phyloP scores from a whole-genome alignment of 345 rosid species.

The Brassica nigra region DNA sequence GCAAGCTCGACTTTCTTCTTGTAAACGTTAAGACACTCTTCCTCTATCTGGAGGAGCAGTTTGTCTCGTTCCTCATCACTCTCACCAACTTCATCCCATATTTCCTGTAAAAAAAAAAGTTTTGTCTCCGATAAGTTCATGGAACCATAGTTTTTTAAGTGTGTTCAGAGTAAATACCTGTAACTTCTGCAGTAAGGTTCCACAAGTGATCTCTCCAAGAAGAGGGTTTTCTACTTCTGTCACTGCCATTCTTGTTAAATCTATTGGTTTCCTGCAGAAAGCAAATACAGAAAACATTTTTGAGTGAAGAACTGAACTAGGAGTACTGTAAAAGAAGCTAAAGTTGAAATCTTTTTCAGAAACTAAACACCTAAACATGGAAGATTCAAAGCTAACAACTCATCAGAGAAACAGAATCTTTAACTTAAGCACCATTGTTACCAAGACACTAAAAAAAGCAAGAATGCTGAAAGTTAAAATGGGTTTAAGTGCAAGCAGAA shows the following conservation, averaged over 20 bases:
- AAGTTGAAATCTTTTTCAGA: slow-evolving; percentile 4
- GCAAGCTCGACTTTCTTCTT: slow-evolving; percentile 90
- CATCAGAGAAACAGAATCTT: neutral
- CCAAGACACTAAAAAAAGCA: neutral
- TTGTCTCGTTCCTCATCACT: slow-evolving; percentile 90
- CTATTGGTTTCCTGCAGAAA: slow-evolving; percentile 40
- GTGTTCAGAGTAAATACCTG: slow-evolving; percentile 53
- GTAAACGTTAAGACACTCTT: slow-evolving; percentile 91
- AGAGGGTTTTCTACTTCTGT: slow-evolving; percentile 73
- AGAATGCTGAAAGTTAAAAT: neutral
- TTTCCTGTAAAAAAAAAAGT: slow-evolving; percentile 53
- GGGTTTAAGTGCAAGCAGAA: slow-evolving; percentile 22
- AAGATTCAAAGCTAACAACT: neutral
- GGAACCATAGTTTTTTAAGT: neutral
- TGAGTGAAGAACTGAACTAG: neutral
- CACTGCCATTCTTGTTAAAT: slow-evolving; percentile 58
- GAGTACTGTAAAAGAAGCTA: neutral
- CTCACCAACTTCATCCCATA: slow-evolving; percentile 99
- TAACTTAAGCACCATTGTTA: neutral
- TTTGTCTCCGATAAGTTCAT: neutral
- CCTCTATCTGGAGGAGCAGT: slow-evolving; percentile 91
- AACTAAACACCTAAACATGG: neutral
- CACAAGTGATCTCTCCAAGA: slow-evolving; percentile 80
- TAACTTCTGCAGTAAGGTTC: slow-evolving; percentile 77
- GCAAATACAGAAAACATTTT: slow-evolving; percentile 13